Conservation (phyloP, 805 yeast species). For the Pichia eremophila region DNA sequence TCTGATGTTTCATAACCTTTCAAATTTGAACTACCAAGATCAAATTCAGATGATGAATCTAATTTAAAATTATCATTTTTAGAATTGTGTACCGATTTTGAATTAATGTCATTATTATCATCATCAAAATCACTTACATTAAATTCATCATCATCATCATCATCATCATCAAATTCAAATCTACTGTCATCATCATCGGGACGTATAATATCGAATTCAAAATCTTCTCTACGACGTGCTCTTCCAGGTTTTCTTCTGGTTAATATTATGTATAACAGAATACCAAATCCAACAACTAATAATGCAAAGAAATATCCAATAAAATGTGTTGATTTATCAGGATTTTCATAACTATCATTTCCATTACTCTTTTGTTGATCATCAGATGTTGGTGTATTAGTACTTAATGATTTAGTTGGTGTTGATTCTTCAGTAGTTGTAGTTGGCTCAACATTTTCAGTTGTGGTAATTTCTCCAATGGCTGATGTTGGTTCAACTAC, state of each 20-base stretch:
- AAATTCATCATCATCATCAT: constrained; percentile 7
- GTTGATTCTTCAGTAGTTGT: constrained; percentile 7
- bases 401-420: not conserved
- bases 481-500: too few relatives aligned
- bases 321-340: constrained; percentile 7
- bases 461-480: constrained; percentile 1
- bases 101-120: not conserved
- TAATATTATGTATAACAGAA: constrained; percentile 34
- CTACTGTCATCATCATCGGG: constrained; percentile 42
- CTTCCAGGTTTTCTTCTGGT: constrained; percentile 29
- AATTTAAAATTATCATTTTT: not conserved
- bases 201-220: constrained; percentile 70
- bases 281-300: constrained; percentile 47
- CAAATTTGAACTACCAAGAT: constrained; percentile 2
- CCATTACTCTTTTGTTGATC: not conserved
- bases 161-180: constrained; percentile 17
- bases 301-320: constrained; percentile 38
- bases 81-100: not conserved
- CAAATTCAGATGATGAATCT: constrained; percentile 1
- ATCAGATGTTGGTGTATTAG: not conserved
- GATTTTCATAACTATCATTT: not conserved
- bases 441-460: not conserved
- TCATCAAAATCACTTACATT: constrained; percentile 5
- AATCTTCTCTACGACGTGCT: constrained; percentile 55
- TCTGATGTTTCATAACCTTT: constrained; percentile 1